phyloP scores from a whole-genome alignment of 2,329 filamentous ascomycete genomes.

The Aspergillus sp. region DNA sequence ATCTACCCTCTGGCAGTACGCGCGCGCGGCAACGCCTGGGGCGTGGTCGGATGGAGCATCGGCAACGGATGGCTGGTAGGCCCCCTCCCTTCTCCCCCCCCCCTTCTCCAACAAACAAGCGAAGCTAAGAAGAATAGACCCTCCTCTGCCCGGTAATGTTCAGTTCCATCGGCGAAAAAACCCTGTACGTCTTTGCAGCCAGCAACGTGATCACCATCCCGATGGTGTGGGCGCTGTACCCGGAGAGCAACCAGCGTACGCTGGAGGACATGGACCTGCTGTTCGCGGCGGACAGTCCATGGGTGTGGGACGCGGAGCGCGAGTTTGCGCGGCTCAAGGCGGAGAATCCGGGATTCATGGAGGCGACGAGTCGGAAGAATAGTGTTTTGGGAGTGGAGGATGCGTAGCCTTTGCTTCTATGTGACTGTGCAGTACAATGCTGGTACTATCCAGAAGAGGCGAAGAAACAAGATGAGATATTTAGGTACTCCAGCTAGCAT shows the following conservation, averaged over 20 bases:
- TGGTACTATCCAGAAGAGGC: too few species aligned
- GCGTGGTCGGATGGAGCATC: conserved; percentile 72
- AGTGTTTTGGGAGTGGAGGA: conserved; percentile 32
- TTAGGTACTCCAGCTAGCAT: too few species aligned
- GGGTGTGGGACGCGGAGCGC: conserved; percentile 68
- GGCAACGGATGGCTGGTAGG: conserved; percentile 65
- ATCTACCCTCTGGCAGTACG: conserved; percentile 70
- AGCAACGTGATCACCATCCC: conserved; percentile 65
- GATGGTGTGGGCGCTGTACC: conserved; percentile 71
- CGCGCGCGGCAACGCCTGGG: conserved; percentile 73
- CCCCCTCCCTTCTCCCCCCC: background rate
- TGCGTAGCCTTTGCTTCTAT: conserved; percentile 17
- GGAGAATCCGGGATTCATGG: conserved; percentile 54
- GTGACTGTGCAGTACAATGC: too few species aligned
- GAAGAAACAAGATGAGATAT: too few species aligned
- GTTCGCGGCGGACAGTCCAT: conserved; percentile 65
- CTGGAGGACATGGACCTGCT: conserved; percentile 73
- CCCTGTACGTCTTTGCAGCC: conserved; percentile 69
- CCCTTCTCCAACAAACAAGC: background rate
- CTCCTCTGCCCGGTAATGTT: conserved; percentile 62
- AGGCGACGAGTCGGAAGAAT: conserved; percentile 34
- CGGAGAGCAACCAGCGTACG: conserved; percentile 70
- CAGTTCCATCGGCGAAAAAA: conserved; percentile 63
- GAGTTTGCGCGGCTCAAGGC: conserved; percentile 62
- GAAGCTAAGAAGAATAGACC: conserved; percentile 23